Evolutionary conservation across 2,329 filamentous ascomycete genomes (phyloP).

Genomic region (Phialophora expanda): DNA sequence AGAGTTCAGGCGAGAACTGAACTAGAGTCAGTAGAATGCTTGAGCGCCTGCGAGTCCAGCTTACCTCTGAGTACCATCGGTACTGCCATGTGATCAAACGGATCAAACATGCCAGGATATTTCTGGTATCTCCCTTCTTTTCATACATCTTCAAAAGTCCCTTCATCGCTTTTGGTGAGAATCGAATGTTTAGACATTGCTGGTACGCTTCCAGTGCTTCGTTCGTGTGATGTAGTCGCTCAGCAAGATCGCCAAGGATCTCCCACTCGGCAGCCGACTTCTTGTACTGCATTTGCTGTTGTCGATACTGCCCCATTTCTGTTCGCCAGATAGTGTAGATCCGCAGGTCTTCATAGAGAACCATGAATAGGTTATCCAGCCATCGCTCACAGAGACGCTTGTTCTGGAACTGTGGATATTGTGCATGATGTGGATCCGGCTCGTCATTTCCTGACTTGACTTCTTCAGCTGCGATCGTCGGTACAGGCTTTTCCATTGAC

Average conservation of each 20-base stretch:
- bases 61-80: slow-evolving; percentile 94
- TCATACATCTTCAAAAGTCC: slow-evolving; percentile 83
- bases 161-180: slow-evolving; percentile 88
- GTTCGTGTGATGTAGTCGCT: slow-evolving; percentile 87
- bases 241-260: slow-evolving; percentile 89
- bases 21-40: slow-evolving; percentile 33
- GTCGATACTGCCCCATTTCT: slow-evolving; percentile 92
- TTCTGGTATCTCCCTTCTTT: slow-evolving; percentile 75
- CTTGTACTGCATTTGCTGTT: slow-evolving; percentile 93
- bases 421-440: slow-evolving; percentile 67
- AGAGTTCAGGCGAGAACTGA: slow-evolving; percentile 85
- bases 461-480: slow-evolving; percentile 76
- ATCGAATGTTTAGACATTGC: slow-evolving; percentile 82
- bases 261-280: slow-evolving; percentile 98
- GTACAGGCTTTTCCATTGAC: slow-evolving; percentile 76
- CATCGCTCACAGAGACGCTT: slow-evolving; percentile 96
- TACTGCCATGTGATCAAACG: slow-evolving; percentile 97
- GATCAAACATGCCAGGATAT: slow-evolving; percentile 84
- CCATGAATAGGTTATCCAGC: slow-evolving; percentile 99
- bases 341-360: slow-evolving; percentile 94
- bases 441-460: slow-evolving; percentile 77
- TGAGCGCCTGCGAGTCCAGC: slow-evolving; percentile 30
- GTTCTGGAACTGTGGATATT: slow-evolving; percentile 91
- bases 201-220: slow-evolving; percentile 94
- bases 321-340: slow-evolving; percentile 99